Evolutionary conservation across 768 basidiomycete species (phyloP).

Genomic region (Leccinum broughii): DNA sequence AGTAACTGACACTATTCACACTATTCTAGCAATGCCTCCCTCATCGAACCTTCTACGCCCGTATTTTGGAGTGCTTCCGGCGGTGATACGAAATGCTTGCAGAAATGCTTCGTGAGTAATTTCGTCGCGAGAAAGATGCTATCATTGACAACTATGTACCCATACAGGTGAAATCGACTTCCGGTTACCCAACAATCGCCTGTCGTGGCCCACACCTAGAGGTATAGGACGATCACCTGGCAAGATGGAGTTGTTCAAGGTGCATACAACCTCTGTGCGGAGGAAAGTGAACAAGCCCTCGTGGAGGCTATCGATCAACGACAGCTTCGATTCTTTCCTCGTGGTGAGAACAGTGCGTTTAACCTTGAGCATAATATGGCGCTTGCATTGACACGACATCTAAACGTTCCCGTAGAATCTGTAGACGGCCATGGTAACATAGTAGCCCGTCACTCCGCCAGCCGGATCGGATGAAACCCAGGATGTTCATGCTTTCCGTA

Average conservation of each 20-base stretch:
- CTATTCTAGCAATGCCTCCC: background rate
- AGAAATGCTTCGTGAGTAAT: slow-evolving; percentile 10
- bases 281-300: background rate
- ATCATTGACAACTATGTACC: background rate
- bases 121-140: background rate
- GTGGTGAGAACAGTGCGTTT: background rate
- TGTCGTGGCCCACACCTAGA: background rate
- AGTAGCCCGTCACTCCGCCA: background rate
- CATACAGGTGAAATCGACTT: background rate
- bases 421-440: background rate
- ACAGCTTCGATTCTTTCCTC: background rate
- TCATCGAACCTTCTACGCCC: background rate
- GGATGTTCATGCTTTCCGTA: background rate
- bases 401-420: background rate
- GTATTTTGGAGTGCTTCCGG: background rate
- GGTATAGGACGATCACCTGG: background rate
- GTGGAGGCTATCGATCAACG: background rate
- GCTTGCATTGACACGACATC: background rate
- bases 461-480: background rate
- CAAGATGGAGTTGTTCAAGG: background rate
- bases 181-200: background rate
- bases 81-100: background rate
- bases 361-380: background rate
- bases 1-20: background rate
- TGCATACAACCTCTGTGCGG: background rate